Conservation (phyloP, 345 rosid species). For the Carallia brachiata region DNA sequence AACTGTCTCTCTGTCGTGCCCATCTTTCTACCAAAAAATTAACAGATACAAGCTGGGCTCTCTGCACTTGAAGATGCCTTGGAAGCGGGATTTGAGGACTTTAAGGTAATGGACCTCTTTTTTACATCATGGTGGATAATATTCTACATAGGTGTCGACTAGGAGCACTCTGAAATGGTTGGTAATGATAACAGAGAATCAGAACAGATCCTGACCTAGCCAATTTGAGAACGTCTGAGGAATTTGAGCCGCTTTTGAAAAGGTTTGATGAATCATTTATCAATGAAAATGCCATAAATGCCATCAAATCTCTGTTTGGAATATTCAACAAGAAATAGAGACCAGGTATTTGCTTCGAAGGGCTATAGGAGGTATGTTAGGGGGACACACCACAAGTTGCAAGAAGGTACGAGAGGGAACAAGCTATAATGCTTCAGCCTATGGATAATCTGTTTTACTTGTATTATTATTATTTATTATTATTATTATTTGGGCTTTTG, state of each 20-base stretch:
- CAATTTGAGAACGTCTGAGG: slow-evolving; percentile 53
- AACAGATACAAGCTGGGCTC: slow-evolving; percentile 81
- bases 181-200: slow-evolving; percentile 57
- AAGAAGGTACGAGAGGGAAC: not conserved
- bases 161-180: slow-evolving; percentile 11
- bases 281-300: slow-evolving; percentile 90
- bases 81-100: slow-evolving; percentile 80
- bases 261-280: slow-evolving; percentile 91
- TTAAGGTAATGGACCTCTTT: slow-evolving; percentile 50
- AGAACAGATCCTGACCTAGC: slow-evolving; percentile 82
- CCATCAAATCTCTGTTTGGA: slow-evolving; percentile 86
- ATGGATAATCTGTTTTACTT: not conserved
- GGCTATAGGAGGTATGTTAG: not conserved
- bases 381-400: not conserved
- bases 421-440: not conserved
- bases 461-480: not conserved
- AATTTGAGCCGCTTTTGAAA: slow-evolving; percentile 69
- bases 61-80: slow-evolving; percentile 93
- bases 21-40: too few relatives aligned
- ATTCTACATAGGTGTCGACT: not conserved
- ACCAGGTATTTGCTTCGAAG: slow-evolving; percentile 5
- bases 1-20: too few relatives aligned
- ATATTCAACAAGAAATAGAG: slow-evolving; percentile 62
- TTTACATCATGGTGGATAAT: not conserved
- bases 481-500: not conserved